phyloP scores from a whole-genome alignment of 306 rosid genomes.

The Abrus pulchellus region DNA sequence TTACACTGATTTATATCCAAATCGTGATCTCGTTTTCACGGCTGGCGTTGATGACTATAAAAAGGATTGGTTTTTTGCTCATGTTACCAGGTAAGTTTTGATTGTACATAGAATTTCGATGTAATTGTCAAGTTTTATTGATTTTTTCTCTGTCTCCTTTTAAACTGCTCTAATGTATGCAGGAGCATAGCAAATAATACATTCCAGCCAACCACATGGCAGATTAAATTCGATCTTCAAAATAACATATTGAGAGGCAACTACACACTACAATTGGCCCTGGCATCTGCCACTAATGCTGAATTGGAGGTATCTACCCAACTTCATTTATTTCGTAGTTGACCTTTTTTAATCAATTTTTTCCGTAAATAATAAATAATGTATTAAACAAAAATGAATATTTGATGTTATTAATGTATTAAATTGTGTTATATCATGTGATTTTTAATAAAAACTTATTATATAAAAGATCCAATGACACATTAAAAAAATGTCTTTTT shows the following conservation, averaged over 20 bases:
- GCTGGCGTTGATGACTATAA: constrained; percentile 45
- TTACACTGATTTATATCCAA: constrained; percentile 62
- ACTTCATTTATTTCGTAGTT: background rate
- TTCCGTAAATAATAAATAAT: no score
- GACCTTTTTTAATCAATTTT: no score
- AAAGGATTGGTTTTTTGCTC: constrained; percentile 74
- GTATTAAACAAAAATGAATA: no score
- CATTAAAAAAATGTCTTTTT: no score
- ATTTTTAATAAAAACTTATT: no score
- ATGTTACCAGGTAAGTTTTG: constrained; percentile 54
- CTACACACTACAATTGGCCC: constrained; percentile 79
- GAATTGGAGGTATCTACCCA: background rate
- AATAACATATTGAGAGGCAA: constrained; percentile 29
- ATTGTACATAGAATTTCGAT: background rate
- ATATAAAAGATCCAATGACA: no score
- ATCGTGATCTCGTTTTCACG: constrained; percentile 58
- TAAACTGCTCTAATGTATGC: constrained; percentile 8
- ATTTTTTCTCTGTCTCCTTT: background rate
- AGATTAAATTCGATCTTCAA: constrained; percentile 59
- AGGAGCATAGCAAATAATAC: constrained; percentile 50
- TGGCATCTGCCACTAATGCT: constrained; percentile 56
- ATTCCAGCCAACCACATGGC: constrained; percentile 73
- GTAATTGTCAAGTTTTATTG: background rate
- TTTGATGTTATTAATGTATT: no score
- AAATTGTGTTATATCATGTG: no score